Evolutionary conservation across 2,329 filamentous ascomycete species (phyloP), one percentile per base, ranked within the genome.

Genomic region (Trichoderma atroviride): DNA sequence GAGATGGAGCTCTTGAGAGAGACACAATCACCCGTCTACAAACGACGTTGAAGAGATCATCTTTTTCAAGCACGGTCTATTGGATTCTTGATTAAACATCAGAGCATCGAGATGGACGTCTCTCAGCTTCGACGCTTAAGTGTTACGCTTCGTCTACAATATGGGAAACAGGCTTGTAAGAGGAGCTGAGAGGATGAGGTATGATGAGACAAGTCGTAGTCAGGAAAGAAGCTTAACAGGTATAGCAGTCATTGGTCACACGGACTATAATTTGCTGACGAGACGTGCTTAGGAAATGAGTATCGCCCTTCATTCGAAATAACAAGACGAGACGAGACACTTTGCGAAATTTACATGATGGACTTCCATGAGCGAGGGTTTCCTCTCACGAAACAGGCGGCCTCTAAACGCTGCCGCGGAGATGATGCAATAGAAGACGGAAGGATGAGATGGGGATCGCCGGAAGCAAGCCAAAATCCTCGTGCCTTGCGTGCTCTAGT

Each of bases 261-360:
- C 52, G 57, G 52, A 33, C 52, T 22, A 56, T 31, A 57, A 7
- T 43, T 24, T 65, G 62, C 62, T 65, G 62, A 65, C 37, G 22
- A 40, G 52, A 55, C 37, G 22, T 56, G 35, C 22, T 53, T n/a
- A 40, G 50, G 33, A 35, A 55, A 29, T 19, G 29, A 40, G 50
- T 35, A 29, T 22, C 35, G 43, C 50, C 22, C 29, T 19, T 55
- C 16, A 24, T 31, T 14, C 40, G 16, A 10, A n/a, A n/a, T 10
- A 40, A 6, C 1, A 50, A 59, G 37, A 24, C 7, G 29, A 35
- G 47, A 40, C 37, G 14, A 27, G 47, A 5, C 33, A 27, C 31
- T 53, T 14, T 10, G 37, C 29, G 29, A 31, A 5, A 31, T 31
- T 31, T 31, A 31, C 4, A 31, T 27, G 27, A 2, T 4, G 27